These are phyloP conservation scores for Rubia yunnanensis DNA, from an alignment of 257 asterid genomes.

Conservation along the genomic window DNA sequence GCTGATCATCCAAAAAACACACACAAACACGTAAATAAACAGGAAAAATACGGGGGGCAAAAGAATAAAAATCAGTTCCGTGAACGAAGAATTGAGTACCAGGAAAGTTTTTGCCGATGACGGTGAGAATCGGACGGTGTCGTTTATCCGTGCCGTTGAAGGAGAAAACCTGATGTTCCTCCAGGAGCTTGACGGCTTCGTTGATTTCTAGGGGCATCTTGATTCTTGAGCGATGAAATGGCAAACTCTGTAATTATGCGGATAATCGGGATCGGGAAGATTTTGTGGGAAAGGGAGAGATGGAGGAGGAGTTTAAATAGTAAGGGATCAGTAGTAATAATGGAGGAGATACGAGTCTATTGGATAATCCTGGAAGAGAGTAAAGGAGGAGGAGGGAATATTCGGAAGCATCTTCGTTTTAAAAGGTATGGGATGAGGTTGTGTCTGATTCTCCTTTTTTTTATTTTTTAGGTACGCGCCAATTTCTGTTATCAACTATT, in stretches of 20 bases:
- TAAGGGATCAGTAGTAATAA: background rate
- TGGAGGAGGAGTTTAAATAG: background rate
- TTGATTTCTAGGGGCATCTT: constrained; percentile 26
- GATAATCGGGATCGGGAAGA: background rate
- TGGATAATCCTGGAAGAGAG: background rate
- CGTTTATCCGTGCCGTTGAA: constrained; percentile 70
- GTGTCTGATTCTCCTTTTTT: background rate
- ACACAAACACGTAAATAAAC: background rate
- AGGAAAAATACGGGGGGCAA: background rate
- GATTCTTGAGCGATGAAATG: background rate
- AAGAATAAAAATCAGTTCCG: too few relatives aligned
- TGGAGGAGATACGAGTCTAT: background rate
- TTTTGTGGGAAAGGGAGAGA: background rate
- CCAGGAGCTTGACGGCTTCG: constrained; percentile 33
- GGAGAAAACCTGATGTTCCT: constrained; percentile 48
- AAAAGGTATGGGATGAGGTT: background rate
- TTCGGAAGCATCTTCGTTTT: constrained; percentile 43
- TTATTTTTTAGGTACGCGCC: background rate
- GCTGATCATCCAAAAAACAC: constrained; percentile 23
- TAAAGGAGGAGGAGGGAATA: constrained; percentile 24
- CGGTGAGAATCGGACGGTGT: constrained; percentile 56
- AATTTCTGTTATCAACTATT: background rate
- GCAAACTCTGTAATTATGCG: background rate
- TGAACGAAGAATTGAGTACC: constrained; percentile 31
- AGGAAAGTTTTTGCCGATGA: constrained; percentile 72